Evolutionary conservation across 2,329 filamentous ascomycete genomes (phyloP).

Genomic region (Erysiphe neolycopersici): DNA sequence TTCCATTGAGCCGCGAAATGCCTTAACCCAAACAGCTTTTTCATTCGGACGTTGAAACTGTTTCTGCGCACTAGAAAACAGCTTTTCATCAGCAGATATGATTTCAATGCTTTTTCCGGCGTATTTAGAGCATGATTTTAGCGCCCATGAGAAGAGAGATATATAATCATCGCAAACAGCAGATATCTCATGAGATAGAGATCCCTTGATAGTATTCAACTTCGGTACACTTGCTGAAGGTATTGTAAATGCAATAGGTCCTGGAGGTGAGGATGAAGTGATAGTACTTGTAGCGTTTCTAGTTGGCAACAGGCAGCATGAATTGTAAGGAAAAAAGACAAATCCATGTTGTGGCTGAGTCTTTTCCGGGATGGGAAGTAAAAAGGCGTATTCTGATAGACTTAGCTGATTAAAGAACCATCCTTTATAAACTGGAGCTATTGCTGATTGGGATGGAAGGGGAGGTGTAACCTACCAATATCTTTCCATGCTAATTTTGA

Average conservation of each 20-base stretch:
- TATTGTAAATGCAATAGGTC: constrained; percentile 39
- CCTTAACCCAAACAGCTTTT: constrained; percentile 37
- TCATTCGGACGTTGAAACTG: constrained; percentile 31
- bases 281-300: constrained; percentile 11
- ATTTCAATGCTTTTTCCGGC: constrained; percentile 23
- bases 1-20: constrained; percentile 40
- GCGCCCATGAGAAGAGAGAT: constrained; percentile 32
- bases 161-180: constrained; percentile 31
- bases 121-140: constrained; percentile 24
- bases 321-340: constrained; percentile 27
- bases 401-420: no score
- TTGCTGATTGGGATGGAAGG: neutral
- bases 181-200: constrained; percentile 21
- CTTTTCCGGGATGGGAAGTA: constrained; percentile 37
- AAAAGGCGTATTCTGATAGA: constrained; percentile 30
- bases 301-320: constrained; percentile 22
- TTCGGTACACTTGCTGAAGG: constrained; percentile 30
- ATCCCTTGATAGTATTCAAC: constrained; percentile 26
- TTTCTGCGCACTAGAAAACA: constrained; percentile 28
- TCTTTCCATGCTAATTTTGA: constrained; percentile 33
- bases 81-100: constrained; percentile 23
- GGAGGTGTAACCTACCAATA: constrained; percentile 22
- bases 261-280: constrained; percentile 10
- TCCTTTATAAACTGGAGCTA: no score
- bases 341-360: constrained; percentile 39